Evolutionary conservation across 257 asterid genomes (phyloP).

Genomic region (Solanum neorickii): DNA sequence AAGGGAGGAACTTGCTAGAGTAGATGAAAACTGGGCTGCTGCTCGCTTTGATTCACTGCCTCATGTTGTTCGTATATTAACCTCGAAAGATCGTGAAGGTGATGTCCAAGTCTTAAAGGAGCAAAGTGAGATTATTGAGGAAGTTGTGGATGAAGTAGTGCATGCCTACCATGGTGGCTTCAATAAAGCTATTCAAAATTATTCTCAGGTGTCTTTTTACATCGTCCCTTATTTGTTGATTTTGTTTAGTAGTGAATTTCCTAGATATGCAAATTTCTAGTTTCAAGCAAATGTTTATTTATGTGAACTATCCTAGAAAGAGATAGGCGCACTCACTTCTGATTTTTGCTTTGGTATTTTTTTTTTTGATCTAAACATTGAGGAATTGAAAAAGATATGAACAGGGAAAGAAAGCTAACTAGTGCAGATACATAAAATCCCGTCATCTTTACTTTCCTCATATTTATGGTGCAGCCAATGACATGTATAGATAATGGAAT

Average conservation of each 20-base stretch:
- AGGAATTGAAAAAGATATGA: background rate
- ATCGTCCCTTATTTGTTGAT: background rate
- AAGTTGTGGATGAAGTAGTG: constrained; percentile 97
- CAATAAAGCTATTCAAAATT: constrained; percentile 97
- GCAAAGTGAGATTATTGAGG: constrained; percentile 92
- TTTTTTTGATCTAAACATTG: background rate
- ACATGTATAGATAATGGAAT: background rate
- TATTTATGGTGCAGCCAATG: background rate
- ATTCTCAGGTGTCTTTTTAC: constrained; percentile 74
- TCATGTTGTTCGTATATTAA: constrained; percentile 93
- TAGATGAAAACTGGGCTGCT: constrained; percentile 94
- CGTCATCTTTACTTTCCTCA: background rate
- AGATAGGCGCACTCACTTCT: background rate
- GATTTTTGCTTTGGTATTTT: background rate
- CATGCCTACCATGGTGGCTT: constrained; percentile 98
- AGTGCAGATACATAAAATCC: background rate
- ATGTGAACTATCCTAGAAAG: background rate
- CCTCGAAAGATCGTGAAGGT: constrained; percentile 94
- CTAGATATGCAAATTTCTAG: background rate
- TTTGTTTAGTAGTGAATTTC: constrained; percentile 5
- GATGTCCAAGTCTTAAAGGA: constrained; percentile 77
- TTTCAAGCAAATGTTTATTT: background rate
- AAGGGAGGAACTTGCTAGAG: constrained; percentile 75
- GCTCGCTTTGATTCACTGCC: constrained; percentile 98
- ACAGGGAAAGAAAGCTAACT: background rate